phyloP scores from a whole-genome alignment of 495 filamentous ascomycete genomes.

The Saxophila tyrrhenica region DNA sequence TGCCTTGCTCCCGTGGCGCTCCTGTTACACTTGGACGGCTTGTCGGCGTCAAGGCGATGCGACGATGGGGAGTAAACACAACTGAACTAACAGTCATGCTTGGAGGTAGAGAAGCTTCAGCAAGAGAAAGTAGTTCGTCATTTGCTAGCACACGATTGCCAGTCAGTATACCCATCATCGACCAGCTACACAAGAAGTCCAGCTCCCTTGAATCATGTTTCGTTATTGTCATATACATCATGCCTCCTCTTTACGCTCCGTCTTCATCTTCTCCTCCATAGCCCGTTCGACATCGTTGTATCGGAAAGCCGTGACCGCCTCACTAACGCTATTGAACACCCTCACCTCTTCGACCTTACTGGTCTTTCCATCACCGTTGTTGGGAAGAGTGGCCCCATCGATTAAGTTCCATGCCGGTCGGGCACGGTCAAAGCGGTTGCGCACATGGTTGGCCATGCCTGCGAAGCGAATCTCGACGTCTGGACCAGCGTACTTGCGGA shows the following conservation, averaged over 20 bases:
- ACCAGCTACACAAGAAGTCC: background rate
- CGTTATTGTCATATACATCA: background rate
- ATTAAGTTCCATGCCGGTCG: background rate
- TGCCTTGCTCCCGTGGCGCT: too few relatives aligned
- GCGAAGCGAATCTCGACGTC: conserved; percentile 10
- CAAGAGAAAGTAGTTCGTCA: too few relatives aligned
- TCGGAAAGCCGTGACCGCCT: background rate
- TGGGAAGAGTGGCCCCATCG: background rate
- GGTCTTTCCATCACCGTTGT: background rate
- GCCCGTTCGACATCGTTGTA: background rate
- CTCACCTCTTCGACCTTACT: background rate
- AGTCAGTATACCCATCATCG: too few relatives aligned
- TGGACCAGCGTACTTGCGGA: conserved; percentile 9
- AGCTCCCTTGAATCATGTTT: too few relatives aligned
- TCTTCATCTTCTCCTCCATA: background rate
- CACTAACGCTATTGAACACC: background rate
- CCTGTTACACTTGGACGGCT: too few relatives aligned
- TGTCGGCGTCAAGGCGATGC: too few relatives aligned
- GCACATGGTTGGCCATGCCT: conserved; percentile 4
- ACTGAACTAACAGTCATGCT: too few relatives aligned
- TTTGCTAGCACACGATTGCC: too few relatives aligned
- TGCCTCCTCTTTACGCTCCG: background rate
- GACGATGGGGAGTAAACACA: too few relatives aligned
- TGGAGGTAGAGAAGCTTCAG: too few relatives aligned
- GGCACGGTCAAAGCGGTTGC: conserved; percentile 4